These are phyloP conservation scores for Penicillium sp. DNA, from an alignment of 2,329 filamentous ascomycete species.

Conservation along the genomic window DNA sequence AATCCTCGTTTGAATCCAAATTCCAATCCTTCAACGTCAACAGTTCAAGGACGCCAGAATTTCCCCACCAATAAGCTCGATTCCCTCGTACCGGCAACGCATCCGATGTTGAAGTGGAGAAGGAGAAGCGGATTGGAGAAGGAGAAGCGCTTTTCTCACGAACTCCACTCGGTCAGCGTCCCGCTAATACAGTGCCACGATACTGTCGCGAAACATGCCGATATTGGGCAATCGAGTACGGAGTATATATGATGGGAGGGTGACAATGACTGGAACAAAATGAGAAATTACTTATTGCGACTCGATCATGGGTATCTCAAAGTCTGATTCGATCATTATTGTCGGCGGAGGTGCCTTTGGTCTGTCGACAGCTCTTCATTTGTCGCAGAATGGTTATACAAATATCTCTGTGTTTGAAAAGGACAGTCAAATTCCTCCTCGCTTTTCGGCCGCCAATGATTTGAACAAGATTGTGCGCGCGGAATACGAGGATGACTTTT, in stretches of 20 bases:
- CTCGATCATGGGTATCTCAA: slow-evolving; percentile 17
- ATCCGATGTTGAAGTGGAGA: slow-evolving; percentile 3
- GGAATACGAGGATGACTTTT: slow-evolving; percentile 55
- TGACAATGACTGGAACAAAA: not conserved
- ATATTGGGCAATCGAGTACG: slow-evolving; percentile 4
- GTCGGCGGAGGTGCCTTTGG: slow-evolving; percentile 49
- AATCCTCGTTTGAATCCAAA: not conserved
- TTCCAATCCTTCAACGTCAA: not conserved
- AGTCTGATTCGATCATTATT: slow-evolving; percentile 27
- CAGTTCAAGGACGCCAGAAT: not conserved
- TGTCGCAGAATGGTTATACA: slow-evolving; percentile 42
- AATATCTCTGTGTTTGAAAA: slow-evolving; percentile 48
- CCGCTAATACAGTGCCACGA: slow-evolving; percentile 10
- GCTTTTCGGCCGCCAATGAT: slow-evolving; percentile 53
- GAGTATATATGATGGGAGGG: slow-evolving; percentile 11
- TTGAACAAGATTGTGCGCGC: slow-evolving; percentile 58
- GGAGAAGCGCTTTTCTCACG: slow-evolving; percentile 2
- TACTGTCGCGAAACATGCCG: slow-evolving; percentile 9
- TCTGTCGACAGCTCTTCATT: slow-evolving; percentile 47
- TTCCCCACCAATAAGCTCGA: not conserved
- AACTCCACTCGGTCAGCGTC: slow-evolving; percentile 13
- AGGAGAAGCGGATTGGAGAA: not conserved
- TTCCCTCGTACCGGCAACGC: slow-evolving; percentile 1
- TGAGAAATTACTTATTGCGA: not conserved
- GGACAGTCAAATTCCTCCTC: slow-evolving; percentile 44